Evolutionary conservation across 2,329 filamentous ascomycete species (phyloP), one percentile per base, ranked within the genome.

Genomic region (Calonectria crousiana): DNA sequence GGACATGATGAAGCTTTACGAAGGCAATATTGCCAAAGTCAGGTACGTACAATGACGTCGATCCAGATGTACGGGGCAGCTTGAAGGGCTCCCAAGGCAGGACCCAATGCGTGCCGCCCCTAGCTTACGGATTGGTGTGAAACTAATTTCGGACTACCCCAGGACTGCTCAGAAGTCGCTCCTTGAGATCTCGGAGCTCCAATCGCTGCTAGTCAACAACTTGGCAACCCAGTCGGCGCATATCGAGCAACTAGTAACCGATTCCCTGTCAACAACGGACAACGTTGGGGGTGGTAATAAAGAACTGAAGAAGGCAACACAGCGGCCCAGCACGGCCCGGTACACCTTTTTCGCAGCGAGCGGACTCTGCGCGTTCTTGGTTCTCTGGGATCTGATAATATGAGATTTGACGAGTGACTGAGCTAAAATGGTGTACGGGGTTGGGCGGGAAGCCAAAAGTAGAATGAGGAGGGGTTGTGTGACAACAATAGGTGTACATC

Each of bases 11-110:
- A 94, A 94, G 84, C 95, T 98, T 85, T 98, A 97, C 84, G 95
- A 98, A 84, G 95, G 94, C 85, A 95, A 95, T n/a, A 87, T 98
- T 83, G 94, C 96, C 84, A 97, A 98, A 89, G 95, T 98, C 78
- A 94, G 94, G 95, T 97, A 90, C 69, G 94, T 90, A 26, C 60
- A 30, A 76, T 75, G 53, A 36, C 60, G 44, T 64, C 20, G n/a
- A 65, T 30, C 51, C 36, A 20, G 41, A 28, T 58, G 18, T n/a
- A n/a, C 30, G 36, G 32, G 44, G 60, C 30, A 58, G 53, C 26
- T 67, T 65, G 49, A 66, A 66, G 71, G 68, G 56, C 32, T 49
- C 49, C 56, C 60, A 56, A 38, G 23, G 16, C 16, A 23, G 26
- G 10, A 47, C 49, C 72, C 64, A 51, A 56, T 11, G 10, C 56